Conservation (phyloP, 129 eudicot species). For the Artemisia tridentata region DNA sequence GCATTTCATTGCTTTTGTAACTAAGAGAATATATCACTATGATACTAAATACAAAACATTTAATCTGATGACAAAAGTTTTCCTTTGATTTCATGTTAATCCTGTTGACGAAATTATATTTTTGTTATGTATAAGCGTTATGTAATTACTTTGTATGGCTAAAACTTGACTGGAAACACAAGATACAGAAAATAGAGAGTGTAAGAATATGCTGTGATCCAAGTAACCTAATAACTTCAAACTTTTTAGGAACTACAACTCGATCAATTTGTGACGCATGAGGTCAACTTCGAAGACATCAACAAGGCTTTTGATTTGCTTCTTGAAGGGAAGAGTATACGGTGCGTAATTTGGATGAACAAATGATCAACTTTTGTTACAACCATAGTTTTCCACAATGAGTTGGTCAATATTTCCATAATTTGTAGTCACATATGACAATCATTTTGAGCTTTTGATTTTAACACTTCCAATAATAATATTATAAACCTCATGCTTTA, state of each 20-base stretch:
- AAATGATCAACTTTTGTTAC: background rate
- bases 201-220: no score
- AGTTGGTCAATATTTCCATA: slow-evolving; percentile 6
- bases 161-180: no score
- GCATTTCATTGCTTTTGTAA: background rate
- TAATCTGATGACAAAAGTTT: no score
- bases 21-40: background rate
- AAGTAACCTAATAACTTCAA: background rate
- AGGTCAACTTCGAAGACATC: slow-evolving; percentile 69
- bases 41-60: no score
- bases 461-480: background rate
- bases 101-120: no score
- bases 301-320: slow-evolving; percentile 85
- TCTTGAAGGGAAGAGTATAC: slow-evolving; percentile 57
- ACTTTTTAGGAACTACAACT: slow-evolving; percentile 61
- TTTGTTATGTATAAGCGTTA: no score
- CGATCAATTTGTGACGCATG: slow-evolving; percentile 80
- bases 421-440: background rate
- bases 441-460: background rate
- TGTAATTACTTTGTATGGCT: no score
- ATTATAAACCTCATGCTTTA: background rate
- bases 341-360: slow-evolving; percentile 93
- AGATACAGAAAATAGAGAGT: no score
- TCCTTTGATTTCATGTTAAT: no score
- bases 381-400: background rate